Base-by-base conservation (phyloP, 352 stramenopile species). In the Globisporangium camurandrum region DNA sequence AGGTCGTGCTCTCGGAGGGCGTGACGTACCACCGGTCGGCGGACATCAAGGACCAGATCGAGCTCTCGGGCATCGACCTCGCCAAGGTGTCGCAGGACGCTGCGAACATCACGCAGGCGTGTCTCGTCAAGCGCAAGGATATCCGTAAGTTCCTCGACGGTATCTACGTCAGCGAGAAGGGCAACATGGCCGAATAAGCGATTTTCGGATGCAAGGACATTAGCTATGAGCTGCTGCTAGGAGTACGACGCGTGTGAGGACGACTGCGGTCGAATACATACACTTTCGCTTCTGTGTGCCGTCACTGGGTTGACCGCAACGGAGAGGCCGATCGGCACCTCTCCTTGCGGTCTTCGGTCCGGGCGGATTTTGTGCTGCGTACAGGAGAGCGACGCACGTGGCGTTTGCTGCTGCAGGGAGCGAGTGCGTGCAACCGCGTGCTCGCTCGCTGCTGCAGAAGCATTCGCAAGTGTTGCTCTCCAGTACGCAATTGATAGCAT, bases 111-210 rank as follows among this genome's bases (percentile, higher is more conserved):
- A 76, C 82, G 64, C 79, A 91, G 67, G 67, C 77, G 56, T 91
- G 79, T 51, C 67, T 93, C 34, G 82, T 93, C 57, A 80, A 84
- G 62, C 70, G 75, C 63, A 93, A 91, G 75, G 82, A 93, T 93
- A 98, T 99, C 72, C 96, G 96, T 97, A 99, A 99, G 86, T 99
- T 99, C 86, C 84, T 99, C 44, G 97, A 99, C 74, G 97, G 96
- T 96, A 99, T 99, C 73, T 99, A 99, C 84, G 96, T 99, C 47
- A 97, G 83, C 38, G 95, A 99, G 69, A 98, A 98, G 86, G 78
- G 66, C 66, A 69, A 93, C 71, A 49, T 49, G 8, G 86, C 87
- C 56, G 68, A 88, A 10, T 87, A 89, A 85, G 54, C 41, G 27
- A 14, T 19, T 4, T 22, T 43, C 28, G 48, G 41, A 61, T 59